These are phyloP conservation scores for Calonectria pseudoreteaudii DNA, from an alignment of 2,329 filamentous ascomycete species.

Conservation along the genomic window DNA sequence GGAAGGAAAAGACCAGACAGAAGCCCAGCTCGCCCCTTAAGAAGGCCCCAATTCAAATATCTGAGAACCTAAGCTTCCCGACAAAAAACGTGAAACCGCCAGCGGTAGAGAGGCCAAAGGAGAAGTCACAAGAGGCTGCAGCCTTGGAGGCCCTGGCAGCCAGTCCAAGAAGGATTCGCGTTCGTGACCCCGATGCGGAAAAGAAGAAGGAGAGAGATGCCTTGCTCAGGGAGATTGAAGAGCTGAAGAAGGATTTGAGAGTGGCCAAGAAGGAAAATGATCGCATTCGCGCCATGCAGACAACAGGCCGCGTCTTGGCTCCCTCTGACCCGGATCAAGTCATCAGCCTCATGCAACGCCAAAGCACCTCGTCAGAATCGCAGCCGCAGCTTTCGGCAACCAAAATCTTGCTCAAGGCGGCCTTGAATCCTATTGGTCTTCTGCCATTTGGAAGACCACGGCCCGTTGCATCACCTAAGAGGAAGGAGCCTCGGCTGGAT, in stretches of 20 bases:
- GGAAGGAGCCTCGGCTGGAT: slow-evolving; percentile 53
- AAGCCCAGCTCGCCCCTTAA: slow-evolving; percentile 64
- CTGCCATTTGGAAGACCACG: slow-evolving; percentile 61
- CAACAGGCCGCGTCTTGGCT: slow-evolving; percentile 52
- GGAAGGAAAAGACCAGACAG: slow-evolving; percentile 49
- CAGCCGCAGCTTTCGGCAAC: slow-evolving; percentile 44
- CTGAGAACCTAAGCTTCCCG: slow-evolving; percentile 25
- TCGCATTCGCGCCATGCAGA: slow-evolving; percentile 57
- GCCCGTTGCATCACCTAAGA: slow-evolving; percentile 40
- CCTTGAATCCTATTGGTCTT: slow-evolving; percentile 63
- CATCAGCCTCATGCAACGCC: slow-evolving; percentile 52
- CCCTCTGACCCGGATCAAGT: slow-evolving; percentile 52
- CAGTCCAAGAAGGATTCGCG: slow-evolving; percentile 12
- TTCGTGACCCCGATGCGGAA: slow-evolving; percentile 55
- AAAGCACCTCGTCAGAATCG: slow-evolving; percentile 53
- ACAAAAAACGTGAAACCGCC: slow-evolving; percentile 1
- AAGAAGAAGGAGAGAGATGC: slow-evolving; percentile 66
- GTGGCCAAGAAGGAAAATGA: slow-evolving; percentile 69
- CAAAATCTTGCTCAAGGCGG: slow-evolving; percentile 60
- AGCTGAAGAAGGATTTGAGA: slow-evolving; percentile 69
- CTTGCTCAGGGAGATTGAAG: slow-evolving; percentile 66
- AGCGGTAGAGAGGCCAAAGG: not conserved
- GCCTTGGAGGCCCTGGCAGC: not conserved
- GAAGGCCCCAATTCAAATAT: slow-evolving; percentile 50
- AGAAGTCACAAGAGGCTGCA: not conserved